Evolutionary conservation across 495 filamentous ascomycete species (phyloP).

Genomic region (Cenococcum geophilum): DNA sequence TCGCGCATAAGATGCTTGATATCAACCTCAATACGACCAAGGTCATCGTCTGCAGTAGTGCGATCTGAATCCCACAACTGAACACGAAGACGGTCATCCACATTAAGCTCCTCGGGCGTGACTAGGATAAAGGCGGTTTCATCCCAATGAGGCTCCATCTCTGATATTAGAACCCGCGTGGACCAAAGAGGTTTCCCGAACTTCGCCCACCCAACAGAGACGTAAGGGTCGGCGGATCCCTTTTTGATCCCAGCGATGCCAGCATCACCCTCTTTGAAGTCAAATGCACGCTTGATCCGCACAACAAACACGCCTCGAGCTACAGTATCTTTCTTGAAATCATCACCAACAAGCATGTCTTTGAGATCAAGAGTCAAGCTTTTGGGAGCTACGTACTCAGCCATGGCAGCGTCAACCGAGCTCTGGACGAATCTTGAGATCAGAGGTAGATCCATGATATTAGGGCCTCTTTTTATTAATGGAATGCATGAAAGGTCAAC

Average conservation of each 20-base stretch:
- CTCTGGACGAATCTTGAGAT: conserved; percentile 69
- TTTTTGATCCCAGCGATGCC: conserved; percentile 48
- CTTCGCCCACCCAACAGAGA: conserved; percentile 67
- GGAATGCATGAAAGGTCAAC: conserved; percentile 64
- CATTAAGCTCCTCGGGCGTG: conserved; percentile 62
- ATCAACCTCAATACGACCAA: conserved; percentile 61
- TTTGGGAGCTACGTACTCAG: conserved; percentile 68
- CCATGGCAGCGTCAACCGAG: conserved; percentile 62
- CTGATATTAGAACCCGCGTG: conserved; percentile 56
- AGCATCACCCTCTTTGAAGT: conserved; percentile 62
- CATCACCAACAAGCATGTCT: conserved; percentile 67
- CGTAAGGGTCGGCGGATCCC: conserved; percentile 62
- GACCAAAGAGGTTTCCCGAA: conserved; percentile 62
- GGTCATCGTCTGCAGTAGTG: conserved; percentile 63
- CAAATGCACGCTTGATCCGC: conserved; percentile 54
- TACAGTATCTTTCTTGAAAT: conserved; percentile 66
- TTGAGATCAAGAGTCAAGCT: conserved; percentile 64
- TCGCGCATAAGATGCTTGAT: conserved; percentile 58
- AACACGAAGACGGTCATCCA: conserved; percentile 58
- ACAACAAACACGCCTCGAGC: conserved; percentile 60
- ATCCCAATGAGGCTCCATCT: conserved; percentile 62
- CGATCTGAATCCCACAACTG: conserved; percentile 70
- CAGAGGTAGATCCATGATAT: conserved; percentile 65
- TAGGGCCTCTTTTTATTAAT: conserved; percentile 57
- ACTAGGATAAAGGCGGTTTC: conserved; percentile 62